phyloP scores from a whole-genome alignment of 2,329 filamentous ascomycete species.

The Dactylella cylindrospora region DNA sequence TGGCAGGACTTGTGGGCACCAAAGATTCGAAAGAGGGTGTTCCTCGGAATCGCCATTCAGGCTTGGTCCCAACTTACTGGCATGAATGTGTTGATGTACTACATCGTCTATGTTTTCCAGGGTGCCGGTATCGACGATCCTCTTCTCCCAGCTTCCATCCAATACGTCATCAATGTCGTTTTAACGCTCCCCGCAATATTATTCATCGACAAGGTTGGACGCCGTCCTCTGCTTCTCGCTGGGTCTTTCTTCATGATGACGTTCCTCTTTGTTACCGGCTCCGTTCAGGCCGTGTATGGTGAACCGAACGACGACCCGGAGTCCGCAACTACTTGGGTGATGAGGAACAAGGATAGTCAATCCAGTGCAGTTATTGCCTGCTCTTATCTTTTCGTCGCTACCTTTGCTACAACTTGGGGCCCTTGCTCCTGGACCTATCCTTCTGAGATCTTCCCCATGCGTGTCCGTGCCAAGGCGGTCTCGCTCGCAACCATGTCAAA shows the following conservation, averaged over 20 bases:
- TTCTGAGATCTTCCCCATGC: conserved; percentile 64
- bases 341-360: conserved; percentile 57
- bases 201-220: conserved; percentile 63
- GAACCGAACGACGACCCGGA: conserved; percentile 55
- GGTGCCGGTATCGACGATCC: conserved; percentile 61
- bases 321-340: conserved; percentile 61
- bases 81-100: conserved; percentile 62
- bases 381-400: conserved; percentile 72
- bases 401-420: conserved; percentile 67
- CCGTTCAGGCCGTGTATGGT: conserved; percentile 64
- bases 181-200: conserved; percentile 64
- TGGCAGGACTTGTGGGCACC: conserved; percentile 58
- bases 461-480: conserved; percentile 65
- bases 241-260: conserved; percentile 63
- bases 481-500: conserved; percentile 64
- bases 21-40: conserved; percentile 60
- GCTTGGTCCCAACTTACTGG: conserved; percentile 64
- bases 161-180: conserved; percentile 66
- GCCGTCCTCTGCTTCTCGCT: conserved; percentile 60
- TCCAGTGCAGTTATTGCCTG: conserved; percentile 68
- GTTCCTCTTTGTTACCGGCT: conserved; percentile 65
- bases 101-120: conserved; percentile 64
- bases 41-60: conserved; percentile 62
- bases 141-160: conserved; percentile 63
- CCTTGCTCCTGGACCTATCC: conserved; percentile 63